Evolutionary conservation across 352 stramenopile genomes (phyloP), one percentile per base, ranked within the genome.

Genomic region (Hyaloperonospora arabidopsidis): DNA sequence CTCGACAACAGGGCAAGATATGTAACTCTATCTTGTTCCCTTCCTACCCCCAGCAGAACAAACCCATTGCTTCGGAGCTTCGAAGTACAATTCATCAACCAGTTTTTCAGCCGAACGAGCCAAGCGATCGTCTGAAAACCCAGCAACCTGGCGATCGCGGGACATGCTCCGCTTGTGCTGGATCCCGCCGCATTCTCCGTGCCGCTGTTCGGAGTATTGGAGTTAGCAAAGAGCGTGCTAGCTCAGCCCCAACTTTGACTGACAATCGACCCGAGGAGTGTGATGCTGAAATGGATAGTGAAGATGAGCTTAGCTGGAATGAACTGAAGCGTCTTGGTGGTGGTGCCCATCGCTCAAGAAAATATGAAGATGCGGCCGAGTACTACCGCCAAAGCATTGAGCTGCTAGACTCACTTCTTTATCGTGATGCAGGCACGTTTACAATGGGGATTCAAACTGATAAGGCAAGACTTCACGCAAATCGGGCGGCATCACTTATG

Each of bases 391-490:
- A 75, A 47, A 85, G 74, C 36, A 70, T 80, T 50, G 69, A 80
- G 23, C 53, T 65, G 8, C 53, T 93, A 19, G 70, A 87, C 21
- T 57, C 51, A 15, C 32, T 77, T 17, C 25, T 85, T 7, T 23
- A 57, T 11, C 52, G 70, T 21, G 46, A 76, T 11, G 58, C 57
- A 17, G 63, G 65, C 11, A 15, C 73, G 4, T 61, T 70, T 23
- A 84, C 70, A 14, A 32, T 53, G 2, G 62, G 70, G 1, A 11
- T 86, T n/a, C 57, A 67, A 59, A 77, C 79, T 4, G 81, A 94
- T 54, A 91, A 91, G 45, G 78, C 81, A 0, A 93, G 90, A 53
- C 56, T 93, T 13, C 80, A 92, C 43, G 70, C 78, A 7, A 94
- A 94, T 52, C 70, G 82, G 35, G 79, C 81, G 2, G 84, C 84